Evolutionary conservation across 2,329 filamentous ascomycete species (phyloP).

Genomic region (Cladosporium velox): DNA sequence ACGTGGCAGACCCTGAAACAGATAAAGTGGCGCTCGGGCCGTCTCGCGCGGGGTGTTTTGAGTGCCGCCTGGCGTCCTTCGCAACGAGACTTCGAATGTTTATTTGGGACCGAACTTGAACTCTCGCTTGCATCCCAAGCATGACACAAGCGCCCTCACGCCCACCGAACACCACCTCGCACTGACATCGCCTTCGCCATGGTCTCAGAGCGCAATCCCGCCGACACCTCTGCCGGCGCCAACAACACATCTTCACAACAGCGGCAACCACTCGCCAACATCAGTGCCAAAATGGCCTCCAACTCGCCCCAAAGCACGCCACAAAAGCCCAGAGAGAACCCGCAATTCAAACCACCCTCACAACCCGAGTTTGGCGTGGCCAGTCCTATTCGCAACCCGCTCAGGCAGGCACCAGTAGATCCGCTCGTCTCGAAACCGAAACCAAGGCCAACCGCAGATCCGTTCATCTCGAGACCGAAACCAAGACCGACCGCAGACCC

Average conservation of each 20-base stretch:
- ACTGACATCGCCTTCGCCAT: conserved; percentile 13
- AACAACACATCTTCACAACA: conserved; percentile 23
- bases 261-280: conserved; percentile 35
- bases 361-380: conserved; percentile 60
- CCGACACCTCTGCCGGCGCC: conserved; percentile 14
- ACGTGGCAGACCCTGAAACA: background rate
- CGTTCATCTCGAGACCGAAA: conserved; percentile 27
- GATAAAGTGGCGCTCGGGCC: background rate
- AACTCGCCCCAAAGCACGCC: conserved; percentile 25
- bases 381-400: conserved; percentile 56
- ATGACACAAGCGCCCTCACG: background rate
- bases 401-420: conserved; percentile 30
- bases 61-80: background rate
- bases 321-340: conserved; percentile 23
- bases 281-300: conserved; percentile 38
- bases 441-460: conserved; percentile 28
- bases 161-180: background rate
- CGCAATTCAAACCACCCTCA: conserved; percentile 24
- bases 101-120: background rate
- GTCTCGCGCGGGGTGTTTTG: conserved; percentile 7
- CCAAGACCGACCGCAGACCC: conserved; percentile 30
- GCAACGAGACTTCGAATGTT: conserved; percentile 5
- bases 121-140: background rate
- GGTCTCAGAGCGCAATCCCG: conserved; percentile 19
- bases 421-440: conserved; percentile 28